Percentiles rank a stretch among this genome's conserved stretches.
Evolutionary conservation across 2,329 filamentous ascomycete genomes (phyloP).

Genomic region (Apiospora aurea): DNA sequence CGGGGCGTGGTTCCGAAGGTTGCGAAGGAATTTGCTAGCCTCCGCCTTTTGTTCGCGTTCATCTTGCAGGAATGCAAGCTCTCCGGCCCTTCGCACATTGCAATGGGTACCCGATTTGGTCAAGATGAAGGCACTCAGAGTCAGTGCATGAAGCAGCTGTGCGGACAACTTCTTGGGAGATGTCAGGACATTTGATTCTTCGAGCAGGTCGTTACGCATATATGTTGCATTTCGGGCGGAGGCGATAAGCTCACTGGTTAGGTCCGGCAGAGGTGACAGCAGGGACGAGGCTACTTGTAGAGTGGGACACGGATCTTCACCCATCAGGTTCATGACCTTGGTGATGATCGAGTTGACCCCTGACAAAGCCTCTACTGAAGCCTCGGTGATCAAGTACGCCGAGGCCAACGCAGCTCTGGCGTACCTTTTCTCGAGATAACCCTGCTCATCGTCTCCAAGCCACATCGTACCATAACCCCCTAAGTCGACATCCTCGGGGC

Average conservation of each 20-base stretch:
- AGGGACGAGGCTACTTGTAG: conserved; percentile 56
- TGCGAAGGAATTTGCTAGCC: conserved; percentile 64
- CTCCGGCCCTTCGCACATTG: conserved; percentile 62
- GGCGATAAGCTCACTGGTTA: conserved; percentile 44
- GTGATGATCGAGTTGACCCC: conserved; percentile 67
- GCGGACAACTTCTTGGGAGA: conserved; percentile 62
- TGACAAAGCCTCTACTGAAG: conserved; percentile 63
- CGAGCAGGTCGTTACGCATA: conserved; percentile 62
- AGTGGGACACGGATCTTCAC: conserved; percentile 63
- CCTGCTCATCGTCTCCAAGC: conserved; percentile 66
- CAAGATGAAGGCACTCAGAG: conserved; percentile 66
- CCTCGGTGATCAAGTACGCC: conserved; percentile 70
- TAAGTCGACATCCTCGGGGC: conserved; percentile 73
- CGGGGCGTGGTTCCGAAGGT: conserved; percentile 55
- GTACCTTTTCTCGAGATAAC: conserved; percentile 68
- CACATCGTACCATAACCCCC: conserved; percentile 64
- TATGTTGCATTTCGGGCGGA: conserved; percentile 50
- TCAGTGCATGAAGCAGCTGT: conserved; percentile 67
- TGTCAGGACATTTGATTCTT: conserved; percentile 70
- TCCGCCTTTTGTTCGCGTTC: conserved; percentile 69
- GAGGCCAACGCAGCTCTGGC: conserved; percentile 72
- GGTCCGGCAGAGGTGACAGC: conserved; percentile 50
- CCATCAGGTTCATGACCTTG: conserved; percentile 66
- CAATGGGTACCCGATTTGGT: conserved; percentile 58
- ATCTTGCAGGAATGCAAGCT: conserved; percentile 69